Evolutionary conservation across 768 basidiomycete species (phyloP).

Genomic region (Epithele typhae): DNA sequence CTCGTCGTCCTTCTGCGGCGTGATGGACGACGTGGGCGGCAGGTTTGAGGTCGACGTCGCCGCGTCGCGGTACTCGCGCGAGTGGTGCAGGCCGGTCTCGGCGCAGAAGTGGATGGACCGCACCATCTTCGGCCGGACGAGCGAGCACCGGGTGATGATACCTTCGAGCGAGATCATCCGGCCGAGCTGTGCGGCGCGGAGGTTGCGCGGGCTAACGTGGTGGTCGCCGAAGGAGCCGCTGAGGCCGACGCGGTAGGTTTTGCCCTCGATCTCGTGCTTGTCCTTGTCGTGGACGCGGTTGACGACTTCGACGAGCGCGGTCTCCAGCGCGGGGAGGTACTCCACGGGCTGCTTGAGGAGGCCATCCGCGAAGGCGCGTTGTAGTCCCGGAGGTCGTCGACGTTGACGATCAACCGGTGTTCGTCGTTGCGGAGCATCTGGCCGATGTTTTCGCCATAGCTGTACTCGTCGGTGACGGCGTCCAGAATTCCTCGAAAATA

Average conservation of each 20-base stretch:
- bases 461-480: constrained; percentile 61
- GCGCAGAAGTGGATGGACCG: constrained; percentile 95
- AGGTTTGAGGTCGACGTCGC: constrained; percentile 82
- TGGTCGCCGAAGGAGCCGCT: constrained; percentile 98
- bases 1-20: constrained; percentile 90
- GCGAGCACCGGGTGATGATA: constrained; percentile 96
- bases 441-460: constrained; percentile 82
- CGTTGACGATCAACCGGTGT: constrained; percentile 89
- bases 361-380: constrained; percentile 82
- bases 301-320: constrained; percentile 72
- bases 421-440: constrained; percentile 79
- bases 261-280: constrained; percentile 79
- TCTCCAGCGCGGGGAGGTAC: constrained; percentile 86
- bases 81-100: constrained; percentile 79
- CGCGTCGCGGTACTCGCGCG: constrained; percentile 89
- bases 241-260: constrained; percentile 83
- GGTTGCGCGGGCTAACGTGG: constrained; percentile 91
- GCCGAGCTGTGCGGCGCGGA: constrained; percentile 83
- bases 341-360: constrained; percentile 85
- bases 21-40: constrained; percentile 80
- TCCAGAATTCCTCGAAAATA: constrained; percentile 82
- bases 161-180: constrained; percentile 98
- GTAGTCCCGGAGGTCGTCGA: constrained; percentile 94
- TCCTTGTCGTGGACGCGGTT: constrained; percentile 69
- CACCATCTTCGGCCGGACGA: constrained; percentile 98